Evolutionary conservation across 2,329 filamentous ascomycete species (phyloP).

Genomic region (Cladosporium colombiae): DNA sequence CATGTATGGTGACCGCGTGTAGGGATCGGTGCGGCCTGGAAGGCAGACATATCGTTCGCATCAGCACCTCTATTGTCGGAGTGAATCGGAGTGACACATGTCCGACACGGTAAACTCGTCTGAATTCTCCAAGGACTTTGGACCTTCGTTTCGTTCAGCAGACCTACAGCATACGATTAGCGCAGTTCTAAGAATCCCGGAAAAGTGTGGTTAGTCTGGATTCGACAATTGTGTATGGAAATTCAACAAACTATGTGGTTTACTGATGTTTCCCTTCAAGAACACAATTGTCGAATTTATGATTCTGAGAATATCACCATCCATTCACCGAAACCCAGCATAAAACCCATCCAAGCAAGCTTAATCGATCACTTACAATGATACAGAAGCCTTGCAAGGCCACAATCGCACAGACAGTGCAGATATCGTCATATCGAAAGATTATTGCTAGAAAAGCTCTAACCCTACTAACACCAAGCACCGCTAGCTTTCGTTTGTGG

Average conservation of each 20-base stretch:
- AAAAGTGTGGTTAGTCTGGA: no score
- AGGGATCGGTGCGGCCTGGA: neutral
- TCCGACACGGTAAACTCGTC: neutral
- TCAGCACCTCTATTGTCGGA: neutral
- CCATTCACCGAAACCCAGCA: no score
- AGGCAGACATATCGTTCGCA: neutral
- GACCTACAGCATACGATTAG: no score
- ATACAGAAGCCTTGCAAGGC: neutral
- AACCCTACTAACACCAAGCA: neutral
- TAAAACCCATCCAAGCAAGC: no score
- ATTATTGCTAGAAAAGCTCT: neutral
- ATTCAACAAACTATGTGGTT: no score
- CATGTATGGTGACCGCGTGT: neutral
- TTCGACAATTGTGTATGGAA: no score
- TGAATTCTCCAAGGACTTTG: neutral
- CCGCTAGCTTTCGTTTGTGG: neutral
- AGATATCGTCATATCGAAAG: neutral
- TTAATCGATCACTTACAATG: no score
- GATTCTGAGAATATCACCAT: no score
- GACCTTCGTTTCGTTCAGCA: no score
- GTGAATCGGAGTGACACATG: neutral
- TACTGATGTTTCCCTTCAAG: no score
- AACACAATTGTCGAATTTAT: no score
- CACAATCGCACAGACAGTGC: neutral
- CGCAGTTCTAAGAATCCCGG: no score